A percentile compares a stretch with the other conserved stretches of the same genome.
Evolutionary conservation across 768 basidiomycete species (phyloP).

Genomic region (Melanogaster broomeanus): DNA sequence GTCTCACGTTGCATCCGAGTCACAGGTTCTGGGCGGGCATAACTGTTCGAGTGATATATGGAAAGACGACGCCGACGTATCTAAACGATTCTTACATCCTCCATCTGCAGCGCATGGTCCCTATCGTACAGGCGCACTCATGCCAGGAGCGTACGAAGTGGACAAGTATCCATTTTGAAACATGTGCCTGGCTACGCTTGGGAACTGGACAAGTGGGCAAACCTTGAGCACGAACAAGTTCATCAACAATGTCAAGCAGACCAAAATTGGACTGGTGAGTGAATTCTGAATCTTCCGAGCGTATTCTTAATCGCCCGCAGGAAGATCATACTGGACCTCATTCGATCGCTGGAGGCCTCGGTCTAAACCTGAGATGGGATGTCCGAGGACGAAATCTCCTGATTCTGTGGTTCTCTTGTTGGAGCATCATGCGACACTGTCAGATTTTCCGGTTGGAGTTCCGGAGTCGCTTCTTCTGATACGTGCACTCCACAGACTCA

Average conservation of each 20-base stretch:
- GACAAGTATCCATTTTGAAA: conserved; percentile 49
- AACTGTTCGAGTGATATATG: conserved; percentile 46
- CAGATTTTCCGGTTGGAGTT: background rate
- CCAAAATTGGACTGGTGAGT: conserved; percentile 39
- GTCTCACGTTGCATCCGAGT: background rate
- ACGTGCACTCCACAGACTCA: conserved; percentile 32
- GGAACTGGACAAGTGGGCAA: conserved; percentile 51
- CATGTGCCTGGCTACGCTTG: conserved; percentile 18
- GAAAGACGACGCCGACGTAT: conserved; percentile 50
- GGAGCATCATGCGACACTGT: conserved; percentile 60
- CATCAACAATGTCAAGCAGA: conserved; percentile 46
- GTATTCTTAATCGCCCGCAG: background rate
- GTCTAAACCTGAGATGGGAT: conserved; percentile 45
- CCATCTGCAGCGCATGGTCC: background rate
- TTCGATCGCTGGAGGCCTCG: conserved; percentile 54
- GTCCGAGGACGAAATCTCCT: conserved; percentile 51
- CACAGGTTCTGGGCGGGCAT: conserved; percentile 4
- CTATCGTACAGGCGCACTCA: conserved; percentile 27
- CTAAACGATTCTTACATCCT: conserved; percentile 1
- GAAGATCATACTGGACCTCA: background rate
- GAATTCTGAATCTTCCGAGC: conserved; percentile 46
- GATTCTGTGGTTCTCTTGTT: conserved; percentile 58
- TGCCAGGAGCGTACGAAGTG: conserved; percentile 52
- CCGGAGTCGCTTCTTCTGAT: conserved; percentile 46
- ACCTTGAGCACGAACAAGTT: conserved; percentile 45